phyloP scores from a whole-genome alignment of 1,284 basidiomycete species.

The Ganoderma multipileum region DNA sequence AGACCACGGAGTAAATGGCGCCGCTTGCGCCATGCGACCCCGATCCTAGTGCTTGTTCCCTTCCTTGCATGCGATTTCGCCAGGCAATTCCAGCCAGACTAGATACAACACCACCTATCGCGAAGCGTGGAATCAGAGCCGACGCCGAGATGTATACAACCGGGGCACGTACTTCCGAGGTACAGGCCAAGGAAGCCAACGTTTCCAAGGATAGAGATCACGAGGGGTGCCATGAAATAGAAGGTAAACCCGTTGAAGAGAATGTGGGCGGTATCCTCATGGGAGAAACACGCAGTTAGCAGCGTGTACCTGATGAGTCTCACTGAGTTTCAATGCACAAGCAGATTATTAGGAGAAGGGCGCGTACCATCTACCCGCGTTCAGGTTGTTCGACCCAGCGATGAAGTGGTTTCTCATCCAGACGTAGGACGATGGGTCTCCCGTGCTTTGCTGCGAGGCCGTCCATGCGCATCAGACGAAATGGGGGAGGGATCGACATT shows the following conservation, averaged over 20 bases:
- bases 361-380: slow-evolving; percentile 74
- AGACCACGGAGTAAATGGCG: slow-evolving; percentile 80
- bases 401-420: slow-evolving; percentile 80
- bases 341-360: slow-evolving; percentile 6
- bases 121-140: background rate
- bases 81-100: slow-evolving; percentile 67
- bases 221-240: slow-evolving; percentile 79
- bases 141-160: slow-evolving; percentile 3
- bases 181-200: slow-evolving; percentile 80
- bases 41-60: background rate
- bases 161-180: slow-evolving; percentile 66
- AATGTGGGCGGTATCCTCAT: slow-evolving; percentile 68
- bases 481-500: background rate
- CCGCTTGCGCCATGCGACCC: slow-evolving; percentile 80
- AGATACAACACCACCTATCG: slow-evolving; percentile 68
- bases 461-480: background rate
- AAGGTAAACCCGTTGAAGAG: slow-evolving; percentile 83
- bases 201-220: slow-evolving; percentile 75
- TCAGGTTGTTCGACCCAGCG: slow-evolving; percentile 67
- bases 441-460: slow-evolving; percentile 36
- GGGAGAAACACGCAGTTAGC: slow-evolving; percentile 80
- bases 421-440: slow-evolving; percentile 55
- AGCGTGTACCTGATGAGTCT: slow-evolving; percentile 74
- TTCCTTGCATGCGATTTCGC: slow-evolving; percentile 41
- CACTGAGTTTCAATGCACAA: background rate